Evolutionary conservation across 2,329 filamentous ascomycete genomes (phyloP), one percentile per base, ranked within the genome.

Genomic region (Colletotrichum agaves): DNA sequence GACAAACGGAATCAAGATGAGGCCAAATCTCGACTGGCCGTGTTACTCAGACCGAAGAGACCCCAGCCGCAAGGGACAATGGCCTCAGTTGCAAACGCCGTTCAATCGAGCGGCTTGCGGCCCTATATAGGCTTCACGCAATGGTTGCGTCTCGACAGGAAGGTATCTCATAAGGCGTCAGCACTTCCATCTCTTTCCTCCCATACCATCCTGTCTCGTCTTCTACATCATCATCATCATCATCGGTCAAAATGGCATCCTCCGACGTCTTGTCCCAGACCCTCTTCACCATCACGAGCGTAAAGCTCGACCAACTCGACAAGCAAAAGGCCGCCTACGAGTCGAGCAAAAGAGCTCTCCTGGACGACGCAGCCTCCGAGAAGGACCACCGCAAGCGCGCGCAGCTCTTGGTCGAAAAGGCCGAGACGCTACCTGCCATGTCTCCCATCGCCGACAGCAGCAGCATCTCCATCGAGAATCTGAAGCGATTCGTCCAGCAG

Each of bases 261-360:
- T 73, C 74, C 4, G 74, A 77, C 27, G 73, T 80, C 47, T 79
- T 87, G 39, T 85, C 85, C 5, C 79, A 85, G 61, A 87, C 85
- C 13, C 81, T 88, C 31, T 81, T 84, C 60, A 83, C 83, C 37
- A 85, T 88, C 73, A 88, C 85, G 19, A 77, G 78, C 43, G 85
- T 84, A 64, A 89, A 89, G 72, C 83, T 89, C 67, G 78, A 78
- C n/a, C 85, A 89, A 71, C 80, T 89, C 7, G 79, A 81, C 31
- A 84, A 84, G 70, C 82, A 87, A 68, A 84, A 83, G 27, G 75
- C 75, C 0, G 74, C 81, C 3, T 89, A 86, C 71, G 80, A 85
- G 60, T 74, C 76, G 37, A 80, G 79, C 43, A 87, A 87, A 70
- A 69, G 75, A 4, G 72, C 77, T 2, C 78, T 85, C 4, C 69